Evolutionary conservation across 2,329 filamentous ascomycete genomes (phyloP).

Genomic region (Botrytis elliptica): DNA sequence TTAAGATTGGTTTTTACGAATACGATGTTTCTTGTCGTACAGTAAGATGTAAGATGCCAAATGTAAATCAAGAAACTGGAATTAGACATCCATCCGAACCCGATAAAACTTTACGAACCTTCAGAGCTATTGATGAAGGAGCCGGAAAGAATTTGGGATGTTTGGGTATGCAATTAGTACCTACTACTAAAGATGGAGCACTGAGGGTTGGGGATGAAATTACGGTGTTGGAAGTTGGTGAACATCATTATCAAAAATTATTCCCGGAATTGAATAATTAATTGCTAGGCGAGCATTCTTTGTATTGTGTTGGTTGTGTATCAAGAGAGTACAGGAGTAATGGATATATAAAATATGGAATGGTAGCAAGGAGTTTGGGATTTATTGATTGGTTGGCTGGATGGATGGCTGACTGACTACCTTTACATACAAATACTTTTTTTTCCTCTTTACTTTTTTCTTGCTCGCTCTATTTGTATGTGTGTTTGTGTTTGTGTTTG

Average conservation of each 20-base stretch:
- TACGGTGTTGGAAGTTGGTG: slow-evolving; percentile 23
- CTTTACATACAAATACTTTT: slow-evolving; percentile 10
- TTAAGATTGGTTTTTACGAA: slow-evolving; percentile 52
- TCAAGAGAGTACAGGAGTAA: slow-evolving; percentile 5
- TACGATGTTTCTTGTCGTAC: slow-evolving; percentile 64
- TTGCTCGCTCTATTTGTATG: neutral
- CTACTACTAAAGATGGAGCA: slow-evolving; percentile 45
- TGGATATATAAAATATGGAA: slow-evolving; percentile 7
- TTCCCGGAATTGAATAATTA: slow-evolving; percentile 18
- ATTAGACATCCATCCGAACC: slow-evolving; percentile 49
- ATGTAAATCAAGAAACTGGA: slow-evolving; percentile 57
- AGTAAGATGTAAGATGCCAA: slow-evolving; percentile 68
- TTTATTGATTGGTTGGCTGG: neutral
- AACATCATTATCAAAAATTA: slow-evolving; percentile 20
- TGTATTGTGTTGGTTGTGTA: slow-evolving; percentile 5
- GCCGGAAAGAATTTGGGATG: slow-evolving; percentile 54
- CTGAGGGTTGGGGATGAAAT: slow-evolving; percentile 24
- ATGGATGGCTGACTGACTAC: neutral
- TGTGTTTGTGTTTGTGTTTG: neutral
- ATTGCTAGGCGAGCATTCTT: neutral
- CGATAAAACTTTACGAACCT: slow-evolving; percentile 56
- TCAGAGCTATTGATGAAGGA: slow-evolving; percentile 60
- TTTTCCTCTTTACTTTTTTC: neutral
- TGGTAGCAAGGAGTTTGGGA: slow-evolving; percentile 14
- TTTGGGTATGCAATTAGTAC: slow-evolving; percentile 65